Conservation (phyloP, 169 alveolate genomes). For the Theileria equi region DNA sequence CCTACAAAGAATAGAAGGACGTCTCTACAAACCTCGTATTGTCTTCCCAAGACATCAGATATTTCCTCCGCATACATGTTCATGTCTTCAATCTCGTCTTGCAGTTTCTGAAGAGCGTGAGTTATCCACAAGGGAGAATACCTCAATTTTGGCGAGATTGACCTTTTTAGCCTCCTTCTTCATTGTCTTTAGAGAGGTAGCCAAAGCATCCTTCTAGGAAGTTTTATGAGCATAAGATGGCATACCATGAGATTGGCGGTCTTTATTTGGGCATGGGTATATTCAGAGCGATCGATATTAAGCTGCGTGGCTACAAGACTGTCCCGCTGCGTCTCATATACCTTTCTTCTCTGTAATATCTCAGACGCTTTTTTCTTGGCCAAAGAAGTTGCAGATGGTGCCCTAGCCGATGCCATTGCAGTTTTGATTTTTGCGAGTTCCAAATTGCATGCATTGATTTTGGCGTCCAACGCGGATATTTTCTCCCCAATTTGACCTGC, state of each 20-base stretch:
- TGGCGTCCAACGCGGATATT: conserved; percentile 7
- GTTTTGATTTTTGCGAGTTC: conserved; percentile 20
- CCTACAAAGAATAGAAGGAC: not conserved
- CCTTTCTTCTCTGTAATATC: conserved; percentile 7
- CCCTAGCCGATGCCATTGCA: not conserved
- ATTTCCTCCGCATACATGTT: conserved; percentile 13
- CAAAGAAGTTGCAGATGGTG: not conserved
- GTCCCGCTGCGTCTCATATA: conserved; percentile 22
- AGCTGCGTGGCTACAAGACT: conserved; percentile 6
- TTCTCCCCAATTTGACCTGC: conserved; percentile 3
- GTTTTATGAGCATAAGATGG: not conserved
- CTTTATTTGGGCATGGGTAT: conserved; percentile 10
- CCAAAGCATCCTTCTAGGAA: conserved; percentile 12
- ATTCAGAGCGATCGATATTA: conserved; percentile 15
- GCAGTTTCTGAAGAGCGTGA: conserved; percentile 8
- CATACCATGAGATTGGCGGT: conserved; percentile 26
- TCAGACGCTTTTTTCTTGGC: conserved; percentile 26
- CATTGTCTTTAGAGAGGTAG: conserved; percentile 8
- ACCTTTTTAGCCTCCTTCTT: conserved; percentile 1
- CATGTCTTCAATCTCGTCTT: conserved; percentile 25
- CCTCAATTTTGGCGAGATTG: conserved; percentile 17
- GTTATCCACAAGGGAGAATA: not conserved
- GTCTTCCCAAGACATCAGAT: not conserved
- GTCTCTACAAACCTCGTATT: conserved; percentile 3
- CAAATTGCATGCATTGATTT: conserved; percentile 20